Conservation (phyloP, 169 alveolate genomes). For the Theileria equi region DNA sequence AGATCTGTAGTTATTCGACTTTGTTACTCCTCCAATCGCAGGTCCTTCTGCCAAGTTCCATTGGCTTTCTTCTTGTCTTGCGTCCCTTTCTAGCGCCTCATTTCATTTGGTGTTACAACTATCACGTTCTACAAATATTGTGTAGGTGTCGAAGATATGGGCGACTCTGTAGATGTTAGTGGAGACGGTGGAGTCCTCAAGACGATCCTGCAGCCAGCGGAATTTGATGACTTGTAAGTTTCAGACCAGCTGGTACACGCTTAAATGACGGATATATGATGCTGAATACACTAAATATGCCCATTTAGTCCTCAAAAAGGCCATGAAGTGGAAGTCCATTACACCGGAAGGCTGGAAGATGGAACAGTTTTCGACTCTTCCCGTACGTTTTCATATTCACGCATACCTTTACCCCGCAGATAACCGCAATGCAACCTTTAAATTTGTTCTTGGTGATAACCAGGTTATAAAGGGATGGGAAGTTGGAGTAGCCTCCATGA, state of each 20-base stretch:
- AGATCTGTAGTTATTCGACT: too few relatives aligned
- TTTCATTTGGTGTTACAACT: too few relatives aligned
- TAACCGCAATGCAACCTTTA: constrained; percentile 72
- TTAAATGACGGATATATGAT: not conserved
- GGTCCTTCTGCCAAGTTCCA: too few relatives aligned
- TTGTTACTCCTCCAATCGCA: too few relatives aligned
- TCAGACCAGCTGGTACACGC: too few relatives aligned
- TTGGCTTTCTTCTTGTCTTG: too few relatives aligned
- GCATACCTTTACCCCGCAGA: constrained; percentile 1
- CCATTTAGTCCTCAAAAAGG: constrained; percentile 73
- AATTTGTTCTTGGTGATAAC: constrained; percentile 76
- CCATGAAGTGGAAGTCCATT: constrained; percentile 80
- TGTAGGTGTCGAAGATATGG: too few relatives aligned
- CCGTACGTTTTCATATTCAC: constrained; percentile 26
- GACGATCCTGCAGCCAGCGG: constrained; percentile 32
- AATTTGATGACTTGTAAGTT: constrained; percentile 38
- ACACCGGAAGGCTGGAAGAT: constrained; percentile 76
- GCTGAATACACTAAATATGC: too few relatives aligned
- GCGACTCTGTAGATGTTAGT: constrained; percentile 45
- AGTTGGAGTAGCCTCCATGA: constrained; percentile 74
- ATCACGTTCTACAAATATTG: too few relatives aligned
- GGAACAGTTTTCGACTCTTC: constrained; percentile 82
- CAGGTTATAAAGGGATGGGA: constrained; percentile 81
- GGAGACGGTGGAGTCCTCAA: constrained; percentile 64
- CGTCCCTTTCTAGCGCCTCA: too few relatives aligned